A percentile compares a stretch with the other conserved stretches of the same genome.
These are phyloP conservation scores for Benincasa hispida DNA, from an alignment of 306 rosid species.

Conservation along the genomic window DNA sequence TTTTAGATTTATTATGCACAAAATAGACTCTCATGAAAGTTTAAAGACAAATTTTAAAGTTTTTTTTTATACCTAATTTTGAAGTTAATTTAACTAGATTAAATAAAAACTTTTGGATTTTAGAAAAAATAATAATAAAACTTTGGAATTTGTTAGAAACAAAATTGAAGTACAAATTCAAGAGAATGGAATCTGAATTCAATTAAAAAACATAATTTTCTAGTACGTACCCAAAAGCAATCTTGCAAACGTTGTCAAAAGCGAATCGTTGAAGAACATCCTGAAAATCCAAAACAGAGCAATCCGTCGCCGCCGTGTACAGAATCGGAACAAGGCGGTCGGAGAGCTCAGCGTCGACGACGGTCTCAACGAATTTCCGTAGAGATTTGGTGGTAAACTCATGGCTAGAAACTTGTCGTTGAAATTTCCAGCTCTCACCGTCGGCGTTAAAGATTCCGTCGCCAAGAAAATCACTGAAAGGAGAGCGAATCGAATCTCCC, in stretches of 20 bases:
- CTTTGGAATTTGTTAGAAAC: no score
- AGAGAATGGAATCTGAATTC: no score
- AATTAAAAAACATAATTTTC: no score
- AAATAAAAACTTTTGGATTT: no score
- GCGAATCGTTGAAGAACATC: constrained; percentile 65
- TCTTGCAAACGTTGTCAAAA: constrained; percentile 50
- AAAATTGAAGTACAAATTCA: no score
- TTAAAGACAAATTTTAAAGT: no score
- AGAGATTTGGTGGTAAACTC: constrained; percentile 41
- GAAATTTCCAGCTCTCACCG: constrained; percentile 45
- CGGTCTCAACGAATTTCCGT: constrained; percentile 37
- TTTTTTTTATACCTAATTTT: no score
- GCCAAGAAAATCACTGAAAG: constrained; percentile 49
- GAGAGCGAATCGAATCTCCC: constrained; percentile 9
- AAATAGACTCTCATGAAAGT: no score
- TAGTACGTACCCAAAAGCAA: constrained; percentile 43
- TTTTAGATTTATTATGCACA: no score
- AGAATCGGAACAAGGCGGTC: constrained; percentile 43
- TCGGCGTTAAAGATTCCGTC: constrained; percentile 48
- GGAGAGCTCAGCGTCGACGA: constrained; percentile 44
- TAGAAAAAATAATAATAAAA: no score
- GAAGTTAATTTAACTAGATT: no score
- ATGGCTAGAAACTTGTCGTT: constrained; percentile 45
- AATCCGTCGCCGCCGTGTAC: neutral
- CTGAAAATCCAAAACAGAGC: constrained; percentile 26